phyloP scores from a whole-genome alignment of 805 yeast genomes.

The Candida manassasensis region DNA sequence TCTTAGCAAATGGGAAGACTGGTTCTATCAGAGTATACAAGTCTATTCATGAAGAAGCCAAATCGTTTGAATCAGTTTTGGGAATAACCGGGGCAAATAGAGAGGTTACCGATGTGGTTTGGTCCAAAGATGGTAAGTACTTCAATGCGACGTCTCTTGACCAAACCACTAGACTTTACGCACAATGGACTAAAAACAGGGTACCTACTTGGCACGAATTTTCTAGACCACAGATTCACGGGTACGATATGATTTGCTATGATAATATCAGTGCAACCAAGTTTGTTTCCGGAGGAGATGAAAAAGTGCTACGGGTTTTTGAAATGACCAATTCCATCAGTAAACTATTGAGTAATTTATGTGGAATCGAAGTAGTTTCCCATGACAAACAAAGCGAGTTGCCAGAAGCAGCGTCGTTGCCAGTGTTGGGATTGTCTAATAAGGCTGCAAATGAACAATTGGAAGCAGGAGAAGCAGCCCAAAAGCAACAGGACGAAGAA shows the following conservation, averaged over 20 bases:
- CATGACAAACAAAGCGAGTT: conserved; percentile 25
- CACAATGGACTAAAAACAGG: conserved; percentile 49
- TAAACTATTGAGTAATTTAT: conserved; percentile 49
- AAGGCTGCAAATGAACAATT: conserved; percentile 63
- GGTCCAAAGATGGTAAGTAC: conserved; percentile 67
- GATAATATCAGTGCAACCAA: conserved; percentile 53
- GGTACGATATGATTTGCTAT: conserved; percentile 89
- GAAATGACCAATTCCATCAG: conserved; percentile 82
- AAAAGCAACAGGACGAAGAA: conserved; percentile 39
- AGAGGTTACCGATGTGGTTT: conserved; percentile 71
- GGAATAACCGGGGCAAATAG: conserved; percentile 75
- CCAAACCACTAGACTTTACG: conserved; percentile 85
- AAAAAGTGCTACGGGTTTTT: conserved; percentile 83
- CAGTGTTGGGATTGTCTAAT: conserved; percentile 90
- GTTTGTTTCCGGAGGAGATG: conserved; percentile 94
- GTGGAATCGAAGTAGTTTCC: conserved; percentile 34
- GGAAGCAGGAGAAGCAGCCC: conserved; percentile 34
- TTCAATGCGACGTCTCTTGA: conserved; percentile 78
- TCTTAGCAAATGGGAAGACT: conserved; percentile 82
- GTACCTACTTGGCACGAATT: conserved; percentile 75
- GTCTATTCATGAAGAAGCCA: conserved; percentile 23
- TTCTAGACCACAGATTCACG: conserved; percentile 97
- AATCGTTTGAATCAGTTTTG: conserved; percentile 41
- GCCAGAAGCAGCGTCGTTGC: conserved; percentile 85
- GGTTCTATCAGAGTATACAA: conserved; percentile 88